phyloP scores from a whole-genome alignment of 2,329 filamentous ascomycete genomes.

The Zarea fungicola region DNA sequence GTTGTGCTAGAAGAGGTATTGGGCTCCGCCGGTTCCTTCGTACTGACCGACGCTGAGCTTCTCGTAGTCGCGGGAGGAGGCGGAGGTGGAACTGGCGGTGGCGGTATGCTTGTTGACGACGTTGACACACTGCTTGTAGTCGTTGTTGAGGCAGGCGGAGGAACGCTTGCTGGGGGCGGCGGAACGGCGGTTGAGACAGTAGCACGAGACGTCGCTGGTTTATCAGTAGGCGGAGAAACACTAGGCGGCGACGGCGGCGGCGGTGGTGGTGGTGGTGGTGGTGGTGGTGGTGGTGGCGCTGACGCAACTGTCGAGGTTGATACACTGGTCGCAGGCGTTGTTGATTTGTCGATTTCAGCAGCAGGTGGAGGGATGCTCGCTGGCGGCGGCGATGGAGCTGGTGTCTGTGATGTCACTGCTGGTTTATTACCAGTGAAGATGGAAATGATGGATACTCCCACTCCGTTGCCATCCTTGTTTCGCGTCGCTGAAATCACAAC shows the following conservation, averaged over 20 bases:
- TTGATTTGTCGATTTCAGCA: no score
- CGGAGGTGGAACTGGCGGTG: not conserved
- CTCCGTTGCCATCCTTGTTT: constrained; percentile 21
- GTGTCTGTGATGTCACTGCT: not conserved
- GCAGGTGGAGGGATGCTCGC: not conserved
- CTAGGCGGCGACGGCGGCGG: constrained; percentile 8
- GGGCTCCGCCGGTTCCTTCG: not conserved
- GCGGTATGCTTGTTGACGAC: not conserved
- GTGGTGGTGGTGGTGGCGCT: not conserved
- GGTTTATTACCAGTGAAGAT: not conserved
- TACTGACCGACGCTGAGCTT: not conserved
- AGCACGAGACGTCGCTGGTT: not conserved
- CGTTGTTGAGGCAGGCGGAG: not conserved
- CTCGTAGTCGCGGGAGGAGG: not conserved
- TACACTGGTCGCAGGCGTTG: no score
- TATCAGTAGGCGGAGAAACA: constrained; percentile 11
- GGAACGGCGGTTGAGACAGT: not conserved
- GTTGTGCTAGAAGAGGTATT: not conserved
- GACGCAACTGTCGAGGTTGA: not conserved
- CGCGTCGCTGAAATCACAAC: constrained; percentile 7
- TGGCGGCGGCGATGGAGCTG: not conserved
- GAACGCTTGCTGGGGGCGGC: not conserved
- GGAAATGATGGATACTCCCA: constrained; percentile 22
- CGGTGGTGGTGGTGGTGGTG: constrained; percentile 8
- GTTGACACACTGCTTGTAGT: not conserved